These are phyloP conservation scores for Beauveria bassiana DNA, from an alignment of 2,329 filamentous ascomycete genomes.

Conservation along the genomic window DNA sequence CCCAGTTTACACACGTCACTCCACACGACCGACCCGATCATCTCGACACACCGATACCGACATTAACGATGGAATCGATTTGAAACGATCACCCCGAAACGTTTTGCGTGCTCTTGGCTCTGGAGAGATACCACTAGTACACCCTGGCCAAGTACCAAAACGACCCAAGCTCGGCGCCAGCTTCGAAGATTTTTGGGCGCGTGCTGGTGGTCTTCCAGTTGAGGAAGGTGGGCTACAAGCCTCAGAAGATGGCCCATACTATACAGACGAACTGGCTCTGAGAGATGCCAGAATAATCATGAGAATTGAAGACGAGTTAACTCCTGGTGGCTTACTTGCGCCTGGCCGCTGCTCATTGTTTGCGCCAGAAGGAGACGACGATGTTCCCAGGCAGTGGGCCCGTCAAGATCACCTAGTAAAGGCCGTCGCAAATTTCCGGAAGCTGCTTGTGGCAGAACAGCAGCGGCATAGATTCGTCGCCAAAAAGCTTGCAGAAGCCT, in stretches of 20 bases:
- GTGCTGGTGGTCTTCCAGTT: conserved; percentile 43
- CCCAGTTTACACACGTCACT: conserved; percentile 30
- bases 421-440: conserved; percentile 73
- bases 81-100: conserved; percentile 36
- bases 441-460: conserved; percentile 72
- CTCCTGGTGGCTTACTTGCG: conserved; percentile 69
- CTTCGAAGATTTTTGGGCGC: conserved; percentile 51
- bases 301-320: conserved; percentile 63
- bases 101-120: conserved; percentile 36
- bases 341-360: conserved; percentile 63
- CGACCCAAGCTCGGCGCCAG: conserved; percentile 44
- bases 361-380: conserved; percentile 61
- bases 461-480: conserved; percentile 68
- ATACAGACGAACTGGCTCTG: conserved; percentile 53
- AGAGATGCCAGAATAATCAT: conserved; percentile 64
- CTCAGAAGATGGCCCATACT: conserved; percentile 47
- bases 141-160: conserved; percentile 49
- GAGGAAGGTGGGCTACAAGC: conserved; percentile 50
- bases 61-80: conserved; percentile 14
- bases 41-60: conserved; percentile 29
- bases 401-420: conserved; percentile 78
- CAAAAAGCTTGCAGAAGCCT: conserved; percentile 71
- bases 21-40: conserved; percentile 35
- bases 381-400: conserved; percentile 74
- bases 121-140: conserved; percentile 45